Base-by-base conservation (phyloP, 768 basidiomycete genomes). In the Termitomyces sp. region DNA sequence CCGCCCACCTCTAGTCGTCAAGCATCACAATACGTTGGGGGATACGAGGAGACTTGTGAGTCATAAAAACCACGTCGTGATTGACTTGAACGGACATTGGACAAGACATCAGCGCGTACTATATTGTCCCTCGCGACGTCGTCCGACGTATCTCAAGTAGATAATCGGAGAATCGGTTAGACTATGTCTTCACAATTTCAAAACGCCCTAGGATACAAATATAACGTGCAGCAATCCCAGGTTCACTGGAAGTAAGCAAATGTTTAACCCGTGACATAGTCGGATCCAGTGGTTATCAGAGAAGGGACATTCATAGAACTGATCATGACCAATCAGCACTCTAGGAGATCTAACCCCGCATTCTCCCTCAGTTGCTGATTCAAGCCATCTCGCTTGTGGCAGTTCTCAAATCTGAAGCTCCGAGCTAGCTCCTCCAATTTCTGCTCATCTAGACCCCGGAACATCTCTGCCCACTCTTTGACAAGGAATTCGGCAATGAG, bases 321-420 rank as follows among this genome's bases (percentile, higher is more conserved):
- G 1, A 30, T 14, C 34, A 12, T 35, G 1, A 37, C 35, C 8
- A 32, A 35, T 32, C n/a, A 46, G 21, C 30, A 34, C 17, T 32
- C 24, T 17, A 11, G 22, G 50, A 51, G 26, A 22, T 51, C 53
- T 30, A 63, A 40, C 7, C 55, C 57, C 9, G 62, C 57, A 51
- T 53, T 74, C 28, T 68, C 74, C 37, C 68, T 74, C 63, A 83
- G 64, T 49, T 81, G 74, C 57, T 68, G 71, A 65, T 87, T 87
- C 64, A 93, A 67, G 19, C 79, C 83, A 34, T 84, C 83, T 44
- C 90, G 71, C 69, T 83, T 81, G 62, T 78, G 62, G 68, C 89
- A 92, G 50, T 83, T 78, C 54, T 82, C 83, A 58, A 85, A 87
- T 63, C 73, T 74, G 73, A 93, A 91, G 67, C 86, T 87, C 61